Evolutionary conservation across 129 eudicot genomes (phyloP).

Genomic region (Escallonia rubra): DNA sequence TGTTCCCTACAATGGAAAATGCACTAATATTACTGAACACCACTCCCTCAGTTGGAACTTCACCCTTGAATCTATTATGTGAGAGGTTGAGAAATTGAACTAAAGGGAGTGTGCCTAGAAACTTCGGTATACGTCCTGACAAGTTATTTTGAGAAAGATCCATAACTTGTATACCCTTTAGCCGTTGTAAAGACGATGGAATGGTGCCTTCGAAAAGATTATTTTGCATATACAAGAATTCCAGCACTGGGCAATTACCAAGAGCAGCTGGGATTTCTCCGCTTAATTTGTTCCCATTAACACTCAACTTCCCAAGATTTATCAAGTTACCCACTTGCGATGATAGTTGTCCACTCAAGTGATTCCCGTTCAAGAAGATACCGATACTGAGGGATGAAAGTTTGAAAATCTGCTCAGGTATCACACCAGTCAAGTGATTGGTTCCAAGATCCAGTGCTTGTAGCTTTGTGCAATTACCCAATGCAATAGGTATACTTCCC

Average conservation of each 20-base stretch:
- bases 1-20: conserved; percentile 9
- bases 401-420: conserved; percentile 10
- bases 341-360: conserved; percentile 9
- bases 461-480: conserved; percentile 10
- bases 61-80: conserved; percentile 14
- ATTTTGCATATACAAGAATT: conserved; percentile 1
- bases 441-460: neutral
- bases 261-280: conserved; percentile 13
- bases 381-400: conserved; percentile 4
- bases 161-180: conserved; percentile 11
- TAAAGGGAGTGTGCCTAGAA: neutral
- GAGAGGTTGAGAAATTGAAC: conserved; percentile 10
- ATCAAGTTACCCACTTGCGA: conserved; percentile 12
- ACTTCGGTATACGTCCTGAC: conserved; percentile 18
- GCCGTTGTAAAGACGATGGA: conserved; percentile 8
- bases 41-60: conserved; percentile 16
- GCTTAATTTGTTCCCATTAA: conserved; percentile 16
- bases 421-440: conserved; percentile 9
- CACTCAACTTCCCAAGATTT: conserved; percentile 3
- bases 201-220: conserved; percentile 18
- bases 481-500: conserved; percentile 10
- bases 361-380: conserved; percentile 2
- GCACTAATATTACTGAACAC: conserved; percentile 7
- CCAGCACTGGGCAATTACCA: conserved; percentile 1
- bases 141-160: conserved; percentile 25